Percentiles rank a stretch among this genome's conserved stretches.
Conservation (phyloP, 1,284 basidiomycete genomes). For the Cystobasidium slooffiae region DNA sequence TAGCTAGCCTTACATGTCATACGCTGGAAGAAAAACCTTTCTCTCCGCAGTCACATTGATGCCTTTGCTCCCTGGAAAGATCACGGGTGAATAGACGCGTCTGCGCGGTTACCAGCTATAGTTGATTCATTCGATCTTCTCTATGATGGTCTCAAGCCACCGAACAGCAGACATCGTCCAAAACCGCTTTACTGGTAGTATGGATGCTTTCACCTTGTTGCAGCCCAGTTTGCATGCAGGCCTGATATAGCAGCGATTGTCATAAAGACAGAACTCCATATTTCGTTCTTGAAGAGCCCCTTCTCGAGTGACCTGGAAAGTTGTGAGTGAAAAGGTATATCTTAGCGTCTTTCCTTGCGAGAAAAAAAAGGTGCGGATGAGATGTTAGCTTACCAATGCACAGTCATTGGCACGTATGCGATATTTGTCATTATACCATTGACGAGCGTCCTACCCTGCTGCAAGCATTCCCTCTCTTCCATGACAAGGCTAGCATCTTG, state of each 20-base stretch:
- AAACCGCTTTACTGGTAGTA: no score
- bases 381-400: slow-evolving; percentile 30
- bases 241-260: slow-evolving; percentile 27
- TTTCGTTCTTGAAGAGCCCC: slow-evolving; percentile 34
- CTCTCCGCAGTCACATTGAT: no score
- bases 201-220: slow-evolving; percentile 1
- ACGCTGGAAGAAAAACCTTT: no score
- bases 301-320: slow-evolving; percentile 29
- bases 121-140: not conserved
- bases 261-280: slow-evolving; percentile 42
- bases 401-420: slow-evolving; percentile 40
- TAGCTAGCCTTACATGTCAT: no score
- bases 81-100: no score
- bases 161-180: not conserved
- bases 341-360: not conserved
- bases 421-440: slow-evolving; percentile 38
- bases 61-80: no score
- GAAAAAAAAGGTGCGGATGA: no score
- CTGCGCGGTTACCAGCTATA: no score
- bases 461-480: slow-evolving; percentile 33
- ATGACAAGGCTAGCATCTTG: slow-evolving; percentile 36
- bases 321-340: not conserved
- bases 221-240: slow-evolving; percentile 26
- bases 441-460: slow-evolving; percentile 26
- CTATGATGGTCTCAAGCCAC: not conserved